Evolutionary conservation across 139 green algal genomes (phyloP).

Genomic region (Picochlorum sp.): DNA sequence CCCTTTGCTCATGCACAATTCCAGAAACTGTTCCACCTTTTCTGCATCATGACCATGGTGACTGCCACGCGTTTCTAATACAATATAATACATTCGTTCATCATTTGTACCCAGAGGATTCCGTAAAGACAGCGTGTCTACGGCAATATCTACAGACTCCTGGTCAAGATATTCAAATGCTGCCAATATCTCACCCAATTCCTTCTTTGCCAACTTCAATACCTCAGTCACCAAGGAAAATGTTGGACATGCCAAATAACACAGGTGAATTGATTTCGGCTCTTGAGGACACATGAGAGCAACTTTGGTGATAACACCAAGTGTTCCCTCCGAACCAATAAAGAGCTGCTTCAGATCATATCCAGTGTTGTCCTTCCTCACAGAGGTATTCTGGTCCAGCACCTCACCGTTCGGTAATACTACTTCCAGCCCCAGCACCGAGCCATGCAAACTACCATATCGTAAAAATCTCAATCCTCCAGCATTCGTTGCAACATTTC

Average conservation of each 20-base stretch:
- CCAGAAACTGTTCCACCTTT: slow-evolving; percentile 73
- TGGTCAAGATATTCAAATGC: slow-evolving; percentile 91
- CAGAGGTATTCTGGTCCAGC: slow-evolving; percentile 59
- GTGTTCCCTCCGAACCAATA: slow-evolving; percentile 90
- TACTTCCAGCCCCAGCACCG: slow-evolving; percentile 86
- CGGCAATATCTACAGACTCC: slow-evolving; percentile 32
- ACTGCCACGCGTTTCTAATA: slow-evolving; percentile 81
- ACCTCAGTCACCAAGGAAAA: slow-evolving; percentile 48
- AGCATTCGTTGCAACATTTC: slow-evolving; percentile 96
- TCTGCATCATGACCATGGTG: slow-evolving; percentile 55
- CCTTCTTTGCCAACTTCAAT: slow-evolving; percentile 46
- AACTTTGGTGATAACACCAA: slow-evolving; percentile 81
- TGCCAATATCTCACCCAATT: slow-evolving; percentile 70
- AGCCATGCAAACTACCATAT: slow-evolving; percentile 88
- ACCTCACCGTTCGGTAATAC: slow-evolving; percentile 81
- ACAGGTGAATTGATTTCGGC: slow-evolving; percentile 57
- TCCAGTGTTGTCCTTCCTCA: slow-evolving; percentile 97
- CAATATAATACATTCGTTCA: slow-evolving; percentile 76
- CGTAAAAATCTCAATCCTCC: slow-evolving; percentile 79
- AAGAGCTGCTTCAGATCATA: slow-evolving; percentile 99
- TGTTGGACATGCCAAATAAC: slow-evolving; percentile 53
- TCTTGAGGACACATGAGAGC: slow-evolving; percentile 64
- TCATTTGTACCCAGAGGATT: slow-evolving; percentile 41
- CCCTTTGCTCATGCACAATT: slow-evolving; percentile 31
- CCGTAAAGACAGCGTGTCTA: slow-evolving; percentile 34